phyloP scores from a whole-genome alignment of 2,329 filamentous ascomycete genomes.

The Immersiporthe knoxdaviesiana region DNA sequence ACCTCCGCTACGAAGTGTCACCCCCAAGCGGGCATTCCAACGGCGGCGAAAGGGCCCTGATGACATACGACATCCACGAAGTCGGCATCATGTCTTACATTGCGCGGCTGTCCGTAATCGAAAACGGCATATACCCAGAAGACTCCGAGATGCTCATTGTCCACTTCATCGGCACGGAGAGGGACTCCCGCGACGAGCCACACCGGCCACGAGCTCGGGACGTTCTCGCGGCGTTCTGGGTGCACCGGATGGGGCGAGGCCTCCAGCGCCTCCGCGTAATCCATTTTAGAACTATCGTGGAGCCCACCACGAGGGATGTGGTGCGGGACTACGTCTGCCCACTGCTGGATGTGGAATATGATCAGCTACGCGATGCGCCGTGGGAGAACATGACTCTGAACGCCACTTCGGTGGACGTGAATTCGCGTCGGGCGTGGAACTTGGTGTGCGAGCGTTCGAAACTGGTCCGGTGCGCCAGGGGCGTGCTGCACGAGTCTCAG shows the following conservation, averaged over 20 bases:
- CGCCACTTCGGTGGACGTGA: neutral
- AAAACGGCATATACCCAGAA: neutral
- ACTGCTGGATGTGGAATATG: neutral
- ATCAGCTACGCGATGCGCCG: neutral
- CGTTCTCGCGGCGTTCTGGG: conserved; percentile 14
- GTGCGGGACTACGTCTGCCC: neutral
- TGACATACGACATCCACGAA: neutral
- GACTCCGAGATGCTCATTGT: neutral
- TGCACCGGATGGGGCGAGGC: neutral
- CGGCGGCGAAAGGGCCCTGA: neutral
- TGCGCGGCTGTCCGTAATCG: conserved; percentile 1
- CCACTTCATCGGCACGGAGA: neutral
- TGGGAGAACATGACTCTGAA: neutral
- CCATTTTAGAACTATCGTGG: conserved; percentile 3
- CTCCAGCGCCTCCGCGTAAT: conserved; percentile 5
- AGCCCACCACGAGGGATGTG: conserved; percentile 4
- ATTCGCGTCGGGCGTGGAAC: neutral
- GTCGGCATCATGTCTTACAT: neutral
- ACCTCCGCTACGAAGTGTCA: conserved; percentile 6
- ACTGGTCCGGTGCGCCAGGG: conserved; percentile 5
- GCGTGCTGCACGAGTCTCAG: neutral
- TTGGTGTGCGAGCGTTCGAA: neutral
- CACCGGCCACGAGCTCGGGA: conserved; percentile 7
- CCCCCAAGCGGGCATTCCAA: neutral
- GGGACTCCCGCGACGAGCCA: neutral